Percentiles rank a stretch among this genome's conserved stretches.
These are phyloP conservation scores for Leccinum sublutescens DNA, from an alignment of 768 basidiomycete genomes.

Conservation along the genomic window DNA sequence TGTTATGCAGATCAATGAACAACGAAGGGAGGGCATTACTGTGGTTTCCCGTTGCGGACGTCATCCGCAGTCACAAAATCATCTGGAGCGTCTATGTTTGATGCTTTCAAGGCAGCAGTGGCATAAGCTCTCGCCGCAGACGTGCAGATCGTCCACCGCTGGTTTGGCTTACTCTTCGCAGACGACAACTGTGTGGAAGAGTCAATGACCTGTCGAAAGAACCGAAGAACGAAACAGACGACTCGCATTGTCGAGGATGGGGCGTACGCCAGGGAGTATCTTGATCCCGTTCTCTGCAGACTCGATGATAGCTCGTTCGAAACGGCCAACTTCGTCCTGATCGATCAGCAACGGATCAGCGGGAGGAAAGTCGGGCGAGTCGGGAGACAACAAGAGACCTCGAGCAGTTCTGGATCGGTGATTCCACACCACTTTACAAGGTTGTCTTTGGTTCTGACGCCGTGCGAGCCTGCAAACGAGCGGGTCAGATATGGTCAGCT, in stretches of 20 bases:
- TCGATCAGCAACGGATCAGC: slow-evolving; percentile 5
- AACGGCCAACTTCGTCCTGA: slow-evolving; percentile 70
- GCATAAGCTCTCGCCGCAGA: slow-evolving; percentile 81
- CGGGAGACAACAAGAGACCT: slow-evolving; percentile 42
- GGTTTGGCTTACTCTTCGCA: slow-evolving; percentile 43
- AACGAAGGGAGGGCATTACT: slow-evolving; percentile 35
- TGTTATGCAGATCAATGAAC: neutral
- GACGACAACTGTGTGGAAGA: slow-evolving; percentile 28
- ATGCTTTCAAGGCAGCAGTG: slow-evolving; percentile 60
- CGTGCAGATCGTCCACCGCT: slow-evolving; percentile 86
- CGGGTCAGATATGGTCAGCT: neutral
- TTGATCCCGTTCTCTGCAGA: slow-evolving; percentile 61
- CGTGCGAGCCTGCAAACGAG: slow-evolving; percentile 60
- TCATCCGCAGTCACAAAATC: slow-evolving; percentile 83
- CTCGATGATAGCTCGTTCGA: slow-evolving; percentile 77
- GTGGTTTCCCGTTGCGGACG: slow-evolving; percentile 79
- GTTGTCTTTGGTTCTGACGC: slow-evolving; percentile 82
- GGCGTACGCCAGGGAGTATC: slow-evolving; percentile 66
- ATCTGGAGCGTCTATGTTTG: slow-evolving; percentile 67
- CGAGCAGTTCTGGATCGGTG: slow-evolving; percentile 61
- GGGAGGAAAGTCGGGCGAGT: neutral
- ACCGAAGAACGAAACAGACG: neutral
- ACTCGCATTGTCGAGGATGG: slow-evolving; percentile 55
- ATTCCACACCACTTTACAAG: slow-evolving; percentile 70
- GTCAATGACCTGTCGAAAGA: neutral